Conservation (phyloP, 306 rosid genomes). For the Hippophae gyantsensis region DNA sequence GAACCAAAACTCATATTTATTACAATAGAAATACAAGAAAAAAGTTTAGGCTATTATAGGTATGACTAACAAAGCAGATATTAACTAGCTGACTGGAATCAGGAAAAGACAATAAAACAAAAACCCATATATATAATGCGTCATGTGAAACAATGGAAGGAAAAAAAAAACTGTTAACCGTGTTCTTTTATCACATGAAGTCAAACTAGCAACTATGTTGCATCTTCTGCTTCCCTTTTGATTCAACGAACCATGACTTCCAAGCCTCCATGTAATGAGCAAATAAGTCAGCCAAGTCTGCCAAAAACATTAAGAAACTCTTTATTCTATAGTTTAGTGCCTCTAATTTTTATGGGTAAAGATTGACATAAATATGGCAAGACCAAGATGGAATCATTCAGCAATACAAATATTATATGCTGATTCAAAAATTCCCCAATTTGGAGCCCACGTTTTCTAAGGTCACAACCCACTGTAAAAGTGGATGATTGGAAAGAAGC, state of each 20-base stretch:
- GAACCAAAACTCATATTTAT: too few relatives aligned
- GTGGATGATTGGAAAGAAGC: background rate
- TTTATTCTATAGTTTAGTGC: conserved; percentile 14
- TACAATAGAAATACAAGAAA: too few relatives aligned
- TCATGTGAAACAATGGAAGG: background rate
- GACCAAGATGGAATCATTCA: background rate
- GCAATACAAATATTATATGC: background rate
- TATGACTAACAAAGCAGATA: background rate
- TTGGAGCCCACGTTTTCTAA: background rate
- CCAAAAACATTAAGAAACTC: conserved; percentile 17
- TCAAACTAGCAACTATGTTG: conserved; percentile 13
- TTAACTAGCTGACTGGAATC: background rate
- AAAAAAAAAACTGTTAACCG: background rate
- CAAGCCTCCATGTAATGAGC: conserved; percentile 46
- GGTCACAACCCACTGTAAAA: background rate
- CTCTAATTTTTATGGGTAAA: background rate
- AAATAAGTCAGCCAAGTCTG: conserved; percentile 34
- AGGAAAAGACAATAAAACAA: background rate
- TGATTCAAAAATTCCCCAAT: background rate
- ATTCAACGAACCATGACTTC: conserved; percentile 33
- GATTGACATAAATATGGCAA: conserved; percentile 1
- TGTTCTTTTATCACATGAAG: background rate
- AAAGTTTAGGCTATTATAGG: too few relatives aligned
- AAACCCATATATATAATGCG: background rate
- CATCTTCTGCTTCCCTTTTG: conserved; percentile 11